These are phyloP conservation scores for Protomyces arabidopsidicola DNA, from an alignment of 1,139 yeast genomes.

Conservation along the genomic window DNA sequence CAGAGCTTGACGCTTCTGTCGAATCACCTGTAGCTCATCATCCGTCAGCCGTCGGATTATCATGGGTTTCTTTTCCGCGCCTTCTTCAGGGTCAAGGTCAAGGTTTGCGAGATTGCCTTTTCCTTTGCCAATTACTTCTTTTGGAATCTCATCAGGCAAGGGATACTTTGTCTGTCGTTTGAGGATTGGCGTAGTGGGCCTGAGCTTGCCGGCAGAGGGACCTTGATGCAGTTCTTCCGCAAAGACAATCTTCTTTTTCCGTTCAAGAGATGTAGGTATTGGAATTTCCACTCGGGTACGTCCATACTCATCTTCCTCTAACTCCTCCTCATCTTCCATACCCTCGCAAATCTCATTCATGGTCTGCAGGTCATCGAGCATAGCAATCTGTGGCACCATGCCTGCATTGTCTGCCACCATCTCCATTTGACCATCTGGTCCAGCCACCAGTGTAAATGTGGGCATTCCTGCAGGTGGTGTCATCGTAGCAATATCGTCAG, in stretches of 20 bases:
- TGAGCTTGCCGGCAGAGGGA: constrained; percentile 7
- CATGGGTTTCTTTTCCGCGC: constrained; percentile 12
- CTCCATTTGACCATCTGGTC: neutral
- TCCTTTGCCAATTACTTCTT: neutral
- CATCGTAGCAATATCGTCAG: neutral
- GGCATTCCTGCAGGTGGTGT: constrained; percentile 1
- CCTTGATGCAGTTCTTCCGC: constrained; percentile 22
- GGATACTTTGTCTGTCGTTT: constrained; percentile 12
- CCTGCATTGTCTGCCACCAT: neutral
- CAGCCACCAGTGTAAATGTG: neutral
- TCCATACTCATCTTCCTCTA: constrained; percentile 18
- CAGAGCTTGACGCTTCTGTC: constrained; percentile 14
- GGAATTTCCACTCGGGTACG: constrained; percentile 12
- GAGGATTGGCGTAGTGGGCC: constrained; percentile 5
- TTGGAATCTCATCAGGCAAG: neutral
- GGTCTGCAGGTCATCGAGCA: neutral
- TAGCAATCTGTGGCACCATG: neutral
- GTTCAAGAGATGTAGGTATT: constrained; percentile 1
- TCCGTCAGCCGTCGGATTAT: constrained; percentile 11
- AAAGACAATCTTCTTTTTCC: constrained; percentile 24
- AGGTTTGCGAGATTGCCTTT: constrained; percentile 19
- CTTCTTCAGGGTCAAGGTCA: constrained; percentile 20
- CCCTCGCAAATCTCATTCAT: neutral
- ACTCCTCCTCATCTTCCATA: constrained; percentile 12
- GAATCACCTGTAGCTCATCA: constrained; percentile 13